Conservation (phyloP, 129 eudicot genomes). For the Chrysanthemum lavandulifolium region DNA sequence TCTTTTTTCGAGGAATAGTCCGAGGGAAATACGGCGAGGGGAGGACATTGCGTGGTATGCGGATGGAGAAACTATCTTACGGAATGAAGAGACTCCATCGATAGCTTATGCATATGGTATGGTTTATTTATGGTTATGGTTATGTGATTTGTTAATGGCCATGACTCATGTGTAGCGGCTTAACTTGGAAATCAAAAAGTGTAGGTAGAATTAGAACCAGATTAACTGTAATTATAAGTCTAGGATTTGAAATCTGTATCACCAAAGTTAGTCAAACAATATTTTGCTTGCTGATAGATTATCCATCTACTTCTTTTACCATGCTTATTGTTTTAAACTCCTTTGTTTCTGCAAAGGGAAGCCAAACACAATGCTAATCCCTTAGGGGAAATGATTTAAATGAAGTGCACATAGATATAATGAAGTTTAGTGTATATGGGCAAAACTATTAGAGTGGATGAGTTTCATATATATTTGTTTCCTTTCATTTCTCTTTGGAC, state of each 20-base stretch:
- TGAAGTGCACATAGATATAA: neutral
- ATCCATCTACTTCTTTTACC: conserved; percentile 8
- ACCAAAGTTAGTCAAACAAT: conserved; percentile 4
- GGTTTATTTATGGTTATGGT: conserved; percentile 1
- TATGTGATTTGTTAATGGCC: conserved; percentile 23
- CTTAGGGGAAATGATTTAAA: no score
- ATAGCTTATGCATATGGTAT: conserved; percentile 98
- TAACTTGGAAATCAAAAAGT: neutral
- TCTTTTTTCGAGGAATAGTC: conserved; percentile 43
- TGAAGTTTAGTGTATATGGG: conserved; percentile 13
- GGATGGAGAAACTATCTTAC: conserved; percentile 91
- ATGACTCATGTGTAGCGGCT: neutral
- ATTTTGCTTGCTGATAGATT: neutral
- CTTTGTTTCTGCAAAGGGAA: conserved; percentile 2
- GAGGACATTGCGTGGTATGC: conserved; percentile 99
- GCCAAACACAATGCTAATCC: neutral
- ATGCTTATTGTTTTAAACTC: conserved; percentile 14
- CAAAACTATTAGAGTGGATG: conserved; percentile 12
- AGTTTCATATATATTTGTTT: neutral
- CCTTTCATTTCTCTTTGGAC: neutral
- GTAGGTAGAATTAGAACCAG: neutral
- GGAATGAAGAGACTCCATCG: conserved; percentile 80
- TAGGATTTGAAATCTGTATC: neutral
- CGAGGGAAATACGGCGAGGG: conserved; percentile 90
- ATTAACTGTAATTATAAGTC: conserved; percentile 11